A percentile compares a stretch with the other conserved stretches of the same genome.
Conservation (phyloP, 768 basidiomycete species). For the Suillus spraguei region DNA sequence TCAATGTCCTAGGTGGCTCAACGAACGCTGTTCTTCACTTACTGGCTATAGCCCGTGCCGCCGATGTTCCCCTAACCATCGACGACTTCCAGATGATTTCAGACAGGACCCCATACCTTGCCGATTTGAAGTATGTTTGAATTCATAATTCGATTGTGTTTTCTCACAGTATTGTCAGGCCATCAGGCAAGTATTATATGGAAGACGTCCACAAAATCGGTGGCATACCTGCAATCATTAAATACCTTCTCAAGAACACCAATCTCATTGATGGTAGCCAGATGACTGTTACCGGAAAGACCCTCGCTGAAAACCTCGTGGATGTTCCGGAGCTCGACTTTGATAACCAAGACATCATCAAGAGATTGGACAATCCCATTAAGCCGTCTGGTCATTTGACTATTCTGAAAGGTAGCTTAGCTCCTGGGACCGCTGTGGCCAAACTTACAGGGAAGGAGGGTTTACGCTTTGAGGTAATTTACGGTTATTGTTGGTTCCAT, state of each 20-base stretch:
- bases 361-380: conserved; percentile 74
- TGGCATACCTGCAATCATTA: conserved; percentile 82
- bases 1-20: conserved; percentile 82
- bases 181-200: conserved; percentile 88
- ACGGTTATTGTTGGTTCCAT: neutral
- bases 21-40: conserved; percentile 89
- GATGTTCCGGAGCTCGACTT: conserved; percentile 77
- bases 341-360: conserved; percentile 75
- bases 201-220: conserved; percentile 87
- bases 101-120: conserved; percentile 80
- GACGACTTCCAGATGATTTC: conserved; percentile 87
- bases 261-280: conserved; percentile 80
- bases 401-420: conserved; percentile 87
- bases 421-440: conserved; percentile 85
- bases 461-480: conserved; percentile 68
- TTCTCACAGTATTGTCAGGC: conserved; percentile 41
- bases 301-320: conserved; percentile 82
- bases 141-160: conserved; percentile 3
- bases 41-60: conserved; percentile 83
- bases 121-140: conserved; percentile 67
- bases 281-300: conserved; percentile 90
- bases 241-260: conserved; percentile 79
- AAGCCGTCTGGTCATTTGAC: conserved; percentile 86
- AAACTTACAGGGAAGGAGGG: conserved; percentile 97
- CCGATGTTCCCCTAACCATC: conserved; percentile 71